phyloP scores from a whole-genome alignment of 768 basidiomycete species.

The Cystobasidium ongulense region DNA sequence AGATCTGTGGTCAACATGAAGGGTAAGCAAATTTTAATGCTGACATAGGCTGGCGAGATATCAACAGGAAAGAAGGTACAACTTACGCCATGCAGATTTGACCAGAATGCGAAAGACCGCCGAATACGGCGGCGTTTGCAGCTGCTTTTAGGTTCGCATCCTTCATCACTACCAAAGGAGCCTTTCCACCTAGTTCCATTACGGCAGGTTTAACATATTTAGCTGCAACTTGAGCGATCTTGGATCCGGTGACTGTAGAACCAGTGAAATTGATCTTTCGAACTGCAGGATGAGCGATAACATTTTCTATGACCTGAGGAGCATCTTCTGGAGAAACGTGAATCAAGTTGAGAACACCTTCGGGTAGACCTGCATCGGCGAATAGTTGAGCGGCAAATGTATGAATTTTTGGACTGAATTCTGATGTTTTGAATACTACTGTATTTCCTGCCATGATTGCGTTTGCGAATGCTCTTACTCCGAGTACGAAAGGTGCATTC shows the following conservation, averaged over 20 bases:
- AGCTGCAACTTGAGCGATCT: slow-evolving; percentile 45
- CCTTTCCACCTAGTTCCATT: slow-evolving; percentile 47
- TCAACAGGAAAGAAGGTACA: background rate
- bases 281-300: slow-evolving; percentile 41
- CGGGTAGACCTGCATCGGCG: slow-evolving; percentile 47
- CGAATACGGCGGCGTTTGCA: slow-evolving; percentile 35
- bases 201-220: slow-evolving; percentile 47
- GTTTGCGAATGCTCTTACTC: slow-evolving; percentile 43
- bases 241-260: slow-evolving; percentile 43
- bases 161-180: slow-evolving; percentile 46
- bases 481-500: slow-evolving; percentile 39
- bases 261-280: slow-evolving; percentile 40
- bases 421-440: slow-evolving; percentile 45
- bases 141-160: slow-evolving; percentile 45
- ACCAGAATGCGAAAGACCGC: slow-evolving; percentile 42
- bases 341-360: slow-evolving; percentile 46
- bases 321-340: slow-evolving; percentile 43
- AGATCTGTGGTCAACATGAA: background rate
- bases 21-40: background rate
- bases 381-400: slow-evolving; percentile 45
- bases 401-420: slow-evolving; percentile 45
- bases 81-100: slow-evolving; percentile 35
- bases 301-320: slow-evolving; percentile 38
- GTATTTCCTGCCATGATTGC: slow-evolving; percentile 49
- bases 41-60: background rate